A percentile compares a stretch with the other conserved stretches of the same genome.
phyloP scores from a whole-genome alignment of 139 green algal species.

The Tetratostichococcus sp. region DNA sequence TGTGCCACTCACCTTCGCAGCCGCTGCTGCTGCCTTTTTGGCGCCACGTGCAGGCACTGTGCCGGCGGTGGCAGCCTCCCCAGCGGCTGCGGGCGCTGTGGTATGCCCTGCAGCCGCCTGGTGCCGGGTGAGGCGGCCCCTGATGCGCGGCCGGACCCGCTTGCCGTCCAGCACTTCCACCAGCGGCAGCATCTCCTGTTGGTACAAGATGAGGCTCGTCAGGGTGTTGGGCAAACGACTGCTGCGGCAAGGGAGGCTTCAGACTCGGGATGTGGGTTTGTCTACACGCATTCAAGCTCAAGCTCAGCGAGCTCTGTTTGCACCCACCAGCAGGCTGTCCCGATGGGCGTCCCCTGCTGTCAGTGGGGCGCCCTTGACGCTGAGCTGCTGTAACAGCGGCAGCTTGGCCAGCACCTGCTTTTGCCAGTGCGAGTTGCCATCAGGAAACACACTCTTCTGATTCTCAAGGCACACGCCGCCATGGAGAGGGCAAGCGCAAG shows the following conservation, averaged over 20 bases:
- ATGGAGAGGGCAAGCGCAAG: not conserved
- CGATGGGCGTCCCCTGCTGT: conserved; percentile 5
- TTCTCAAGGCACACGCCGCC: too few relatives aligned
- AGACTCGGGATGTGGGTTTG: too few relatives aligned
- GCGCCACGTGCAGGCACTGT: too few relatives aligned
- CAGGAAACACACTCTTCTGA: not conserved
- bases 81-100: too few relatives aligned
- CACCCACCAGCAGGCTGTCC: not conserved
- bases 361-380: conserved; percentile 31
- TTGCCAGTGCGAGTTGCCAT: not conserved
- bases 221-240: too few relatives aligned
- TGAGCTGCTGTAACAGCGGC: conserved; percentile 19
- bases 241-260: too few relatives aligned
- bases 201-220: too few relatives aligned
- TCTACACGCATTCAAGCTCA: too few relatives aligned
- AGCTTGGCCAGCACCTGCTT: conserved; percentile 25
- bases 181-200: conserved; percentile 9
- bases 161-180: conserved; percentile 36
- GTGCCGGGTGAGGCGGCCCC: not conserved
- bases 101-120: too few relatives aligned
- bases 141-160: conserved; percentile 6
- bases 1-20: not conserved
- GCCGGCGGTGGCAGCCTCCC: not conserved
- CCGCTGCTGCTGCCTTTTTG: not conserved
- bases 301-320: too few relatives aligned